Percentiles rank a stretch among this genome's conserved stretches.
phyloP scores from a whole-genome alignment of 2,329 filamentous ascomycete species.

The Graphiopsis chlorocephala region DNA sequence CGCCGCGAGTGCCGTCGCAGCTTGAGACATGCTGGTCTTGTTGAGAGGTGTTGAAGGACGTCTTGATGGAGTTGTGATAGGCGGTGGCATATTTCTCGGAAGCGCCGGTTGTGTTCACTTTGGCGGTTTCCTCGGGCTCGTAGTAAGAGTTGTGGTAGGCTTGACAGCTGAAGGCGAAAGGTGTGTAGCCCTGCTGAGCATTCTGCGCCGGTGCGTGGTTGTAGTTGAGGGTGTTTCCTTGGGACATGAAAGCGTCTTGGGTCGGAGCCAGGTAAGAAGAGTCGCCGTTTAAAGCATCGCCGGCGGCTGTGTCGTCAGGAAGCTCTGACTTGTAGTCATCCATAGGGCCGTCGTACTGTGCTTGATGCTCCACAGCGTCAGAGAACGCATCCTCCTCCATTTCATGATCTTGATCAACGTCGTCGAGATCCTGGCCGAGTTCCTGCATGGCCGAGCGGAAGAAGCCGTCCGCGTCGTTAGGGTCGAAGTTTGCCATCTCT shows the following conservation, averaged over 20 bases:
- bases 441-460: not conserved
- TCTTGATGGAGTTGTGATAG: slow-evolving; percentile 1
- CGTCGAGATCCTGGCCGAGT: slow-evolving; percentile 2
- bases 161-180: not conserved
- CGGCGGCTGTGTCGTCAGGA: not conserved
- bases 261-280: not conserved
- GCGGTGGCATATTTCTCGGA: not conserved
- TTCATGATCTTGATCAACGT: not conserved
- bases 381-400: slow-evolving; percentile 20
- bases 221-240: not conserved
- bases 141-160: not conserved
- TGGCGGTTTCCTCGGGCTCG: not conserved
- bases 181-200: not conserved
- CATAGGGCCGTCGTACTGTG: not conserved
- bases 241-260: not conserved
- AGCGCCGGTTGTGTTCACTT: not conserved
- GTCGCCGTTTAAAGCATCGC: not conserved
- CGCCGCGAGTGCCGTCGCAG: not conserved
- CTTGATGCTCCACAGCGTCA: slow-evolving; percentile 22
- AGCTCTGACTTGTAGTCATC: not conserved
- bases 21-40: not conserved
- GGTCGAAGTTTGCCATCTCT: not conserved
- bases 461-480: not conserved
- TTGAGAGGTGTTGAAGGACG: not conserved
- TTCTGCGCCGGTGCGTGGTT: not conserved